These are phyloP conservation scores for Trametes cingulata DNA, from an alignment of 768 basidiomycete genomes.

Conservation along the genomic window DNA sequence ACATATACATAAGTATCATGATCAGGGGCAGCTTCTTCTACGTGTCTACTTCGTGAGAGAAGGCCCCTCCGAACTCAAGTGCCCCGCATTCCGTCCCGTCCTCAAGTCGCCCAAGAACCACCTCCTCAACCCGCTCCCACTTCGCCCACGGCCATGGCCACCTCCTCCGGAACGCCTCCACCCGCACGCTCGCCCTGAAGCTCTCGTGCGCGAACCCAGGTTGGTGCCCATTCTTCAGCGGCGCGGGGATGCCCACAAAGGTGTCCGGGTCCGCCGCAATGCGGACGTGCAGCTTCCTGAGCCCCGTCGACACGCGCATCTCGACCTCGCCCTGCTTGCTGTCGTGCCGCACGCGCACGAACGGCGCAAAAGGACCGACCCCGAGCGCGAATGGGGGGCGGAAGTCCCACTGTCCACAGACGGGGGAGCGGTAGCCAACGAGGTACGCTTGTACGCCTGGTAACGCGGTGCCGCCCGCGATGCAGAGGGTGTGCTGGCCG, in stretches of 20 bases:
- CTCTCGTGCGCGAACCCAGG: conserved; percentile 29
- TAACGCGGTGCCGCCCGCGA: conserved; percentile 28
- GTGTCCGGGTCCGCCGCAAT: conserved; percentile 22
- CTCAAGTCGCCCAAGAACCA: conserved; percentile 8
- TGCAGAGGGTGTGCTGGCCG: conserved; percentile 17
- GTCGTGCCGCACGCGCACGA: conserved; percentile 23
- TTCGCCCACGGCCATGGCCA: conserved; percentile 28
- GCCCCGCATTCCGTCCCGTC: conserved; percentile 23
- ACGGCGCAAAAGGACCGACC: conserved; percentile 19
- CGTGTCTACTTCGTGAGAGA: conserved; percentile 1
- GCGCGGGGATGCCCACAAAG: conserved; percentile 26
- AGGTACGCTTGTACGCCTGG: conserved; percentile 28
- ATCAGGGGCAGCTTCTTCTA: background rate
- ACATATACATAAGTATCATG: background rate
- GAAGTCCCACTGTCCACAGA: conserved; percentile 26
- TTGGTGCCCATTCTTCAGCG: conserved; percentile 25
- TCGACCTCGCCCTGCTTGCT: conserved; percentile 17
- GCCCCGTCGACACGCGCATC: conserved; percentile 20
- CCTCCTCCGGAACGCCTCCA: conserved; percentile 16
- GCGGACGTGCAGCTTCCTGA: conserved; percentile 18
- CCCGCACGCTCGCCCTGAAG: conserved; percentile 20
- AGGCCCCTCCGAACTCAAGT: conserved; percentile 24
- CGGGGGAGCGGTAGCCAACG: conserved; percentile 28
- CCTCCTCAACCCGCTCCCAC: conserved; percentile 28
- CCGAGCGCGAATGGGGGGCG: conserved; percentile 27